These are phyloP conservation scores for Hygrophorus russula DNA, from an alignment of 768 basidiomycete genomes.

Conservation along the genomic window DNA sequence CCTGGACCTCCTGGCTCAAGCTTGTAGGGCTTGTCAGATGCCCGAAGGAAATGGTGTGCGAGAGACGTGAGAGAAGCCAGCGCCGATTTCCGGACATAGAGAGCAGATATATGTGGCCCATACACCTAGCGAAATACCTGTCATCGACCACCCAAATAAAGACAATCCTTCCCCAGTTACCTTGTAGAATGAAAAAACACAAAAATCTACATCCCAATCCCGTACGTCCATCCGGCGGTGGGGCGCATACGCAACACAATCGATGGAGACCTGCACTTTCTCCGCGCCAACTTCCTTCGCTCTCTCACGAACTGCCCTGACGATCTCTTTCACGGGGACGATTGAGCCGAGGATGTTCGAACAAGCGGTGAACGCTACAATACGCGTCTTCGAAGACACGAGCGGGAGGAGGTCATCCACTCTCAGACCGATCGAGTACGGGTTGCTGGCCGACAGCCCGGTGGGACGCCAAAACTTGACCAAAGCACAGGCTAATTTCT, in stretches of 20 bases:
- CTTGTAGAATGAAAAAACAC: conserved; percentile 68
- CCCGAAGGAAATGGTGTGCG: conserved; percentile 59
- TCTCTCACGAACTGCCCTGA: conserved; percentile 36
- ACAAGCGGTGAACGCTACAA: conserved; percentile 64
- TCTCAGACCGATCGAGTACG: conserved; percentile 50
- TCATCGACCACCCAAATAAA: background rate
- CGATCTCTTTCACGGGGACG: conserved; percentile 47
- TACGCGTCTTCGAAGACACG: conserved; percentile 51
- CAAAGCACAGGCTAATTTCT: conserved; percentile 49
- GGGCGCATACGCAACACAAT: conserved; percentile 74
- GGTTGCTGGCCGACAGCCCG: conserved; percentile 40
- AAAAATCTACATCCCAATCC: conserved; percentile 71
- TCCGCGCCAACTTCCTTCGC: conserved; percentile 40
- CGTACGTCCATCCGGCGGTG: conserved; percentile 62
- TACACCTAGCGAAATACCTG: conserved; percentile 41
- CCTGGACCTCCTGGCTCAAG: conserved; percentile 67
- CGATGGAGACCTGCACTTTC: conserved; percentile 59
- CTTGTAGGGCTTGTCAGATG: conserved; percentile 39
- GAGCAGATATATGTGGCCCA: conserved; percentile 57
- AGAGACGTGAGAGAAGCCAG: conserved; percentile 48
- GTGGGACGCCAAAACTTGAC: conserved; percentile 51
- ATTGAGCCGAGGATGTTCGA: conserved; percentile 68
- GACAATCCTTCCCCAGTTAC: conserved; percentile 20
- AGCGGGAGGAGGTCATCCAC: conserved; percentile 49
- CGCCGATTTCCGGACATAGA: conserved; percentile 44